Evolutionary conservation across 805 yeast species (phyloP).

Genomic region (Saturnispora bothae): DNA sequence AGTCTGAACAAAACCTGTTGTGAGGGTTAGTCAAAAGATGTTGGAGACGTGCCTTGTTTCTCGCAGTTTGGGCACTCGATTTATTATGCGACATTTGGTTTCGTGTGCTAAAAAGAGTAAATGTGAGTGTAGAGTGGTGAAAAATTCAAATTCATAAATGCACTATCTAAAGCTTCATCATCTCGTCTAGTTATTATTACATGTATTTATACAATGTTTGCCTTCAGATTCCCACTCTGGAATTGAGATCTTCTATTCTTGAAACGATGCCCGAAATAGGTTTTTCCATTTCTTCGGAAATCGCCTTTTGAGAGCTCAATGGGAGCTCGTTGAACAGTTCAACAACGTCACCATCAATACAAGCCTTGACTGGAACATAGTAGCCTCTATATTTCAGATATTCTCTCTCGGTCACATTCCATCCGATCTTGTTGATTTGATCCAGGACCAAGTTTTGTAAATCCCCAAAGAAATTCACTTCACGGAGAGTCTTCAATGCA

Average conservation of each 20-base stretch:
- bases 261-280: conserved; percentile 39
- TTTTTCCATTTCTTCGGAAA: conserved; percentile 35
- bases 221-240: conserved; percentile 25
- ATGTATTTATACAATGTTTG: neutral
- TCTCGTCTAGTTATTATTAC: too few species aligned
- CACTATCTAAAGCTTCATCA: too few species aligned
- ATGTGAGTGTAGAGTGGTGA: neutral
- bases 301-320: conserved; percentile 26
- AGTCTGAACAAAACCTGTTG: conserved; percentile 80
- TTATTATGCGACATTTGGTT: conserved; percentile 15
- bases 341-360: conserved; percentile 82
- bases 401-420: conserved; percentile 46
- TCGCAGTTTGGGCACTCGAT: conserved; percentile 25
- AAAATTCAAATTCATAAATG: too few species aligned
- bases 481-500: conserved; percentile 56
- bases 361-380: conserved; percentile 66
- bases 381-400: conserved; percentile 63
- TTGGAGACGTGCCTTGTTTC: conserved; percentile 62
- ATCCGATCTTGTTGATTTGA: conserved; percentile 21
- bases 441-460: conserved; percentile 40
- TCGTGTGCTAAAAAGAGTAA: neutral
- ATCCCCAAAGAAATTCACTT: conserved; percentile 45
- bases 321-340: conserved; percentile 40
- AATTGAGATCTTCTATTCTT: conserved; percentile 42
- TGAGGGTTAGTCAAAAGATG: conserved; percentile 66